Conservation (phyloP, 768 basidiomycete genomes). For the Boletus sp. region DNA sequence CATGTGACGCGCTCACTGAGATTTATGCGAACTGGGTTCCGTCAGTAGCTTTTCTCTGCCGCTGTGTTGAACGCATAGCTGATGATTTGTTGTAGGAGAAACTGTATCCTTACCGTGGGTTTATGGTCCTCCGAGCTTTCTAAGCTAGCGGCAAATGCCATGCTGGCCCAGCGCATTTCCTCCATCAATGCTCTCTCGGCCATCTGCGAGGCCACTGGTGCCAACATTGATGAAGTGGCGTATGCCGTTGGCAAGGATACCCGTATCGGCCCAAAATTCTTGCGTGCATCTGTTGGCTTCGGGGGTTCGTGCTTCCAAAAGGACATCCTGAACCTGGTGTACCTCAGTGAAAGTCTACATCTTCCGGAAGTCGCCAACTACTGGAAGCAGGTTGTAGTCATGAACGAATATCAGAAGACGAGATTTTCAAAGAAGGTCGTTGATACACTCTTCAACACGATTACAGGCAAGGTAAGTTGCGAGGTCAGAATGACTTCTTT, state of each 20-base stretch:
- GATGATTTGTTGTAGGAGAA: constrained; percentile 41
- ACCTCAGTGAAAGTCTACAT: constrained; percentile 91
- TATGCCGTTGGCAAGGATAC: constrained; percentile 91
- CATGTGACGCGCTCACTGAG: constrained; percentile 71
- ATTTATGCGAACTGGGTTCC: constrained; percentile 98
- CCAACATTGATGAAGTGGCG: constrained; percentile 97
- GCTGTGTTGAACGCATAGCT: not conserved
- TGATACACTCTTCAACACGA: constrained; percentile 97
- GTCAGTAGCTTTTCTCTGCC: constrained; percentile 45
- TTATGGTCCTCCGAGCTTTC: constrained; percentile 98
- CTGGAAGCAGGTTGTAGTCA: constrained; percentile 95
- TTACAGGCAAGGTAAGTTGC: constrained; percentile 81
- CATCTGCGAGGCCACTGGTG: constrained; percentile 98
- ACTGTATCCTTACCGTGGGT: constrained; percentile 89
- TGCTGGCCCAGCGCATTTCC: constrained; percentile 99
- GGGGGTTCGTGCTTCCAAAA: constrained; percentile 99
- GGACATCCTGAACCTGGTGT: constrained; percentile 98
- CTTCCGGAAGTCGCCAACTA: constrained; percentile 96
- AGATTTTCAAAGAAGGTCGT: constrained; percentile 96
- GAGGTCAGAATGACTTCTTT: not conserved
- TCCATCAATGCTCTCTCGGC: constrained; percentile 97
- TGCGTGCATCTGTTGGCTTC: constrained; percentile 94
- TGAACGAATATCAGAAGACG: constrained; percentile 99
- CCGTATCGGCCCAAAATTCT: constrained; percentile 92
- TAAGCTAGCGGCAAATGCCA: constrained; percentile 98